Conservation (phyloP, 441 rosid species). For the Arabidopsis lyrata region DNA sequence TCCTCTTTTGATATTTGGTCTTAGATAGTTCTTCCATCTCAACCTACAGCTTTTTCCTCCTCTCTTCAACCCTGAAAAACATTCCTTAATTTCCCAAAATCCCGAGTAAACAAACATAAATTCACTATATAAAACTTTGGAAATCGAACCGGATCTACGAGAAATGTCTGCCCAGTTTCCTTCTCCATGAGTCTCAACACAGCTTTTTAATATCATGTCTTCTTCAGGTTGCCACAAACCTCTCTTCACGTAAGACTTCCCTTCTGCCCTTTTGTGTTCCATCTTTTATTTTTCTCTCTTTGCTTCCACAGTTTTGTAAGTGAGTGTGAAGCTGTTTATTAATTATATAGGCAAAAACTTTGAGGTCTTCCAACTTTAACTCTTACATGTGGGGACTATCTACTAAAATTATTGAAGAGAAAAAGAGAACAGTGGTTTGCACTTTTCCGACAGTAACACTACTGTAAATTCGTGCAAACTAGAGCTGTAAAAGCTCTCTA, state of each 20-base stretch:
- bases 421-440: slow-evolving; percentile 26
- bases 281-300: slow-evolving; percentile 30
- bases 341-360: slow-evolving; percentile 33
- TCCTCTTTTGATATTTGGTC: slow-evolving; percentile 74
- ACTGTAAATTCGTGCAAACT: slow-evolving; percentile 43
- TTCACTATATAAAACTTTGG: neutral
- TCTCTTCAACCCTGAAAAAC: slow-evolving; percentile 56
- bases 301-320: slow-evolving; percentile 23
- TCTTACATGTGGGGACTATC: slow-evolving; percentile 44
- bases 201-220: slow-evolving; percentile 59
- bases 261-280: slow-evolving; percentile 48
- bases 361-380: slow-evolving; percentile 36
- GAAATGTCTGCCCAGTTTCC: slow-evolving; percentile 73
- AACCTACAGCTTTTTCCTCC: slow-evolving; percentile 78
- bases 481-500: slow-evolving; percentile 43
- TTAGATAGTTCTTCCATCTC: slow-evolving; percentile 75
- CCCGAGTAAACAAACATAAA: neutral
- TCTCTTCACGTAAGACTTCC: slow-evolving; percentile 51
- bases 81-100: neutral
- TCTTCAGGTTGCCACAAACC: slow-evolving; percentile 75
- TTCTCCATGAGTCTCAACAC: slow-evolving; percentile 68
- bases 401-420: slow-evolving; percentile 36
- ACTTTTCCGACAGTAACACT: slow-evolving; percentile 38
- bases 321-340: slow-evolving; percentile 12
- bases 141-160: slow-evolving; percentile 57